These are phyloP conservation scores for Paraglomus brasilianum DNA, from an alignment of 192 early-diverging fungal species.

Conservation along the genomic window DNA sequence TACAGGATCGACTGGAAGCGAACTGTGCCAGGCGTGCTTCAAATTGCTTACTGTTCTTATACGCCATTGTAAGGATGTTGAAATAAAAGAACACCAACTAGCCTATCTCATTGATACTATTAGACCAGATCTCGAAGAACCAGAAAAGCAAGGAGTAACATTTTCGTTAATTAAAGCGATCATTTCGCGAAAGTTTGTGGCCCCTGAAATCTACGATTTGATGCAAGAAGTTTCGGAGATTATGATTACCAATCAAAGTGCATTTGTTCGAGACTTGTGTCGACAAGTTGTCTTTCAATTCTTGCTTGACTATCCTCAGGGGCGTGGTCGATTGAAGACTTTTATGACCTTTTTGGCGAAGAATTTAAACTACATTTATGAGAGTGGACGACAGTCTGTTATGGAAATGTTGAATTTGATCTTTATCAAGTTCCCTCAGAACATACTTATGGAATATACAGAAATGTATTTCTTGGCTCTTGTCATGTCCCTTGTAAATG, in stretches of 20 bases:
- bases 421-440: constrained; percentile 76
- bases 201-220: constrained; percentile 91
- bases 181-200: constrained; percentile 78
- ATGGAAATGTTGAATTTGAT: constrained; percentile 84
- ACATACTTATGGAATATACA: constrained; percentile 67
- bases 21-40: constrained; percentile 77
- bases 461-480: constrained; percentile 87
- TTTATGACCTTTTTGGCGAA: constrained; percentile 87
- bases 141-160: constrained; percentile 76
- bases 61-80: constrained; percentile 68
- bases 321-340: constrained; percentile 71
- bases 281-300: constrained; percentile 84
- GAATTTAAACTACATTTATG: constrained; percentile 88
- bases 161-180: constrained; percentile 89
- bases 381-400: constrained; percentile 88
- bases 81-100: constrained; percentile 75
- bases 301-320: constrained; percentile 94
- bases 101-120: constrained; percentile 76
- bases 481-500: constrained; percentile 83
- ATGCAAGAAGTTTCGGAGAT: constrained; percentile 78
- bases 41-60: constrained; percentile 80
- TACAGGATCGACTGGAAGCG: constrained; percentile 59
- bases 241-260: constrained; percentile 85
- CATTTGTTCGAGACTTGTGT: constrained; percentile 78
- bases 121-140: constrained; percentile 85